Evolutionary conservation across 805 yeast genomes (phyloP).

Genomic region (Ascoidea rubescens): DNA sequence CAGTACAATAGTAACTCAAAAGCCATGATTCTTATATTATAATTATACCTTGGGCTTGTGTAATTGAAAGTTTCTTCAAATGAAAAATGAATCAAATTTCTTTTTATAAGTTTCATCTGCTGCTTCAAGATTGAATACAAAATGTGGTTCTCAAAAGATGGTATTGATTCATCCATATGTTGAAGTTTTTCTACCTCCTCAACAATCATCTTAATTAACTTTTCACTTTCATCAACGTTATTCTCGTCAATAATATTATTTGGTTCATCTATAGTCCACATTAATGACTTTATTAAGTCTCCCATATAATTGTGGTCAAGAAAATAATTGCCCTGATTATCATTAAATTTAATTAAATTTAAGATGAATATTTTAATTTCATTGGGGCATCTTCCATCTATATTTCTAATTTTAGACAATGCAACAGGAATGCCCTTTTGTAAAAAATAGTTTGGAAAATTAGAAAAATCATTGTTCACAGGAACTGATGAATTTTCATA

Average conservation of each 20-base stretch:
- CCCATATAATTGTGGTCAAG: constrained; percentile 60
- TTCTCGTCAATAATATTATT: constrained; percentile 19
- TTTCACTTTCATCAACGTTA: constrained; percentile 10
- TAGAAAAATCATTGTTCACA: constrained; percentile 64
- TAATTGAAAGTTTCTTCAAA: constrained; percentile 41
- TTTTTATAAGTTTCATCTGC: constrained; percentile 42
- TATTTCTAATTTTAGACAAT: constrained; percentile 45
- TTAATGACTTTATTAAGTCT: constrained; percentile 40
- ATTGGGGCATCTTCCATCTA: constrained; percentile 45
- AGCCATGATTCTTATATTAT: constrained; percentile 50
- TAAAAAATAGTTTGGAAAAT: constrained; percentile 53
- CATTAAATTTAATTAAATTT: constrained; percentile 69
- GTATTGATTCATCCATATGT: constrained; percentile 78
- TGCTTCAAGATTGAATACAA: constrained; percentile 43
- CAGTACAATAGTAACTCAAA: constrained; percentile 53
- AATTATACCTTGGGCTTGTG: constrained; percentile 30
- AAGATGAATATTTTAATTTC: constrained; percentile 50
- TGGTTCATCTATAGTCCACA: constrained; percentile 15
- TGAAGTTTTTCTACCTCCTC: constrained; percentile 54
- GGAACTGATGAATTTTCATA: constrained; percentile 58
- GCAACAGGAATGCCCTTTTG: constrained; percentile 56
- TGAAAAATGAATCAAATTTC: constrained; percentile 36
- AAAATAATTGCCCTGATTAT: constrained; percentile 66
- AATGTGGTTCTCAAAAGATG: constrained; percentile 49
- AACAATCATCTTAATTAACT: constrained; percentile 24